Conservation (phyloP, 2,329 filamentous ascomycete genomes). For the Apiospora aurea region DNA sequence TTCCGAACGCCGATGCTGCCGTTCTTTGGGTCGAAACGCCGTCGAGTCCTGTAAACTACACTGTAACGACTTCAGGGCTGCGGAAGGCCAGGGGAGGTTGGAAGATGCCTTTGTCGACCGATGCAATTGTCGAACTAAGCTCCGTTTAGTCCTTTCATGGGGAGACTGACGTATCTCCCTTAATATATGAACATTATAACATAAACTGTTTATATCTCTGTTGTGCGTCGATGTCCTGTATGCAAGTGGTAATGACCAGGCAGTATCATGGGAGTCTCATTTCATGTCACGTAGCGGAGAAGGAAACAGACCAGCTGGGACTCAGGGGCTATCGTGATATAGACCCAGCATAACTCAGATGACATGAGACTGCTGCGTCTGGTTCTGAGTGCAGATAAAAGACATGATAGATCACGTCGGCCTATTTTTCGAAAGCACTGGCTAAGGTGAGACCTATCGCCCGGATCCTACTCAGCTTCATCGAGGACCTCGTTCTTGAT, state of each 20-base stretch:
- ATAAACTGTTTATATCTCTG: too few species aligned
- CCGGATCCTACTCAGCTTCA: background rate
- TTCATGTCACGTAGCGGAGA: background rate
- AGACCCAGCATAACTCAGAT: background rate
- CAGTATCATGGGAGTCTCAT: background rate
- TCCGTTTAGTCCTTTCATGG: background rate
- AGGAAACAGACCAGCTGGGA: background rate
- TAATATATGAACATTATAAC: too few species aligned
- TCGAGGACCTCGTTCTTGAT: background rate
- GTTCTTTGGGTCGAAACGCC: slow-evolving; percentile 47
- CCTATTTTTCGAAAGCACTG: background rate
- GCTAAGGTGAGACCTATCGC: background rate
- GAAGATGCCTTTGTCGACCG: slow-evolving; percentile 36
- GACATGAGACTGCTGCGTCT: background rate
- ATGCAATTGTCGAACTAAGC: slow-evolving; percentile 15
- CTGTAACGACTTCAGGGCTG: slow-evolving; percentile 33
- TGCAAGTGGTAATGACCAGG: background rate
- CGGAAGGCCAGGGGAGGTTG: slow-evolving; percentile 38
- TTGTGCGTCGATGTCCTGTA: too few species aligned
- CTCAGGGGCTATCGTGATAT: background rate
- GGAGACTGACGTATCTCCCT: too few species aligned
- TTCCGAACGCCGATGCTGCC: slow-evolving; percentile 38
- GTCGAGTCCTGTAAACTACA: slow-evolving; percentile 35
- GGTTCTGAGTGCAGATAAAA: background rate
- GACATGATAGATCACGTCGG: background rate